Percentiles rank a stretch among this genome's conserved stretches.
Conservation (phyloP, 2,329 filamentous ascomycete species). For the Fusarium humuli region DNA sequence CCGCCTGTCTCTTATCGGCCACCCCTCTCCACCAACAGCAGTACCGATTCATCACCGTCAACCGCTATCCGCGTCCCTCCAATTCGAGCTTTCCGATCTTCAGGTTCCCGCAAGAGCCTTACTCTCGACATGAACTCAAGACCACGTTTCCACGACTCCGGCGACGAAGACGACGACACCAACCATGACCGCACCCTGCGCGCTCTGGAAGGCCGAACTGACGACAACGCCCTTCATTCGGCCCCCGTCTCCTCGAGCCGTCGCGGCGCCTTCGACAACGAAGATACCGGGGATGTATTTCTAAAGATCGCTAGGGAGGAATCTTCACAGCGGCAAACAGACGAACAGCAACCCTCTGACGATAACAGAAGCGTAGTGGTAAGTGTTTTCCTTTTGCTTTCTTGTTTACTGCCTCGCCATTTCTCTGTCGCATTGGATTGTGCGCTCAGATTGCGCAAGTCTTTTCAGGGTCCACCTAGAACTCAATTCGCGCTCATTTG, state of each 20-base stretch:
- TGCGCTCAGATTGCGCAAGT: neutral
- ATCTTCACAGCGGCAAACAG: conserved; percentile 52
- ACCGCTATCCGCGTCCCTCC: conserved; percentile 61
- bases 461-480: conserved; percentile 6
- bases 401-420: conserved; percentile 16
- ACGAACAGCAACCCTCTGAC: conserved; percentile 50
- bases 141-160: conserved; percentile 57
- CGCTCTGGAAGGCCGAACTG: conserved; percentile 60
- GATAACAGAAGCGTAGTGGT: conserved; percentile 58
- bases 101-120: conserved; percentile 67
- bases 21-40: conserved; percentile 48
- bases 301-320: conserved; percentile 69
- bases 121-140: conserved; percentile 65
- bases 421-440: neutral
- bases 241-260: conserved; percentile 56
- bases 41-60: conserved; percentile 49
- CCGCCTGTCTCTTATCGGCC: conserved; percentile 64
- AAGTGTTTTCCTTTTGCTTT: conserved; percentile 50
- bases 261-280: conserved; percentile 54
- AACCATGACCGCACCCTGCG: conserved; percentile 64
- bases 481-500: conserved; percentile 5
- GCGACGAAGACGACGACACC: conserved; percentile 57
- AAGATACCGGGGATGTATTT: conserved; percentile 70
- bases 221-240: conserved; percentile 49
- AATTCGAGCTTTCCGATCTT: conserved; percentile 68